Base-by-base conservation (phyloP, 140 eudicot species). In the Ambrosia hybrid region DNA sequence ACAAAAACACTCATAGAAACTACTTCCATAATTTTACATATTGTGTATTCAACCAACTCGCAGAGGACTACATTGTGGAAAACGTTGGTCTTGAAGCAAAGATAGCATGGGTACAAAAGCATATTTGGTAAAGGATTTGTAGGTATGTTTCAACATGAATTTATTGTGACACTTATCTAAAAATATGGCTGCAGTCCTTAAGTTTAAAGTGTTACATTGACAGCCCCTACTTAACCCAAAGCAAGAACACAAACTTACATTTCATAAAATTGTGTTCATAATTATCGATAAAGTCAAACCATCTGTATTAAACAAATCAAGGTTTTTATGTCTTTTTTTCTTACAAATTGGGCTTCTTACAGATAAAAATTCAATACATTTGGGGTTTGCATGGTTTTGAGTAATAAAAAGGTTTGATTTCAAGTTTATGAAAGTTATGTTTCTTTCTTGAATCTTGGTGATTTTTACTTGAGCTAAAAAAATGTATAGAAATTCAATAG, bases 91-190 rank as follows among this genome's bases (percentile, higher is more conserved):
- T 83, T 11, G 89, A 81, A 13, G 96, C 80, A 82, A 70, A 59
- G 78, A 5, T 74, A 74, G 65, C 79, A 73, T 91, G 93, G 96
- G 86, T 55, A 64, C 79, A 57, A 61, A 71, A 71, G 52, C 80
- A 78, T 77, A 79, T 88, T 26, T n/a, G 69, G 79, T 17, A 91
- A 86, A 76, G 96, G 97, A 65, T 91, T 91, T 76, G 63, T 45
- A 65, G 97, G 97, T 85, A 43, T 48, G 72, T 8, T 57, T 75
- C 67, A n/a, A 65, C 65, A 21, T 74, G 10, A 72, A 59, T 71
- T 38, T 61, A 43, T 48, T 59, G 67, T 48, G 33, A 58, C 38
- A 16, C 17, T 79, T 60, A 10, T 59, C 8, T 9, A 6, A 26
- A 30, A 58, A 58, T 7, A 59, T 3, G 7, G 14, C 41, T 30